phyloP scores from a whole-genome alignment of 768 basidiomycete genomes.

The Ramaria rubella region DNA sequence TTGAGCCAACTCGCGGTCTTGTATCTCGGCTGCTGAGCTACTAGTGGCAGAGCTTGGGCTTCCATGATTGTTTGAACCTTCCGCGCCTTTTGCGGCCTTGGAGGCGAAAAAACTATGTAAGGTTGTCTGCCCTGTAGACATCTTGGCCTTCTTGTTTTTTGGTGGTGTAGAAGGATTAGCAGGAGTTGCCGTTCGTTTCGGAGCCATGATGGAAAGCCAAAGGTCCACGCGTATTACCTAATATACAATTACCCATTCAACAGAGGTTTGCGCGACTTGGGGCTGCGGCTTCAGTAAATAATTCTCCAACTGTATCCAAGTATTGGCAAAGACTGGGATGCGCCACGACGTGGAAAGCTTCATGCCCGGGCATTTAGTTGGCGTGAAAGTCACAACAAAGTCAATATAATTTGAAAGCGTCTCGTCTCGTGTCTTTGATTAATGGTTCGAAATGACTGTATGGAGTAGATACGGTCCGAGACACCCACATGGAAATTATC shows the following conservation, averaged over 20 bases:
- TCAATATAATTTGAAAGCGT: too few relatives aligned
- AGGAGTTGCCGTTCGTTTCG: background rate
- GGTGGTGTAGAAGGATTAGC: constrained; percentile 1
- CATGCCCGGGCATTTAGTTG: background rate
- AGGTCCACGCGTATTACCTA: background rate
- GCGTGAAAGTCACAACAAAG: background rate
- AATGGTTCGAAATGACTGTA: too few relatives aligned
- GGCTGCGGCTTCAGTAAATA: background rate
- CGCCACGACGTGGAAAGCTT: background rate
- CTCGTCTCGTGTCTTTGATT: too few relatives aligned
- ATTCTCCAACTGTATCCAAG: background rate
- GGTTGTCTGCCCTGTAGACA: constrained; percentile 1
- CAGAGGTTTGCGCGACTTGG: background rate
- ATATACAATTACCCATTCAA: background rate
- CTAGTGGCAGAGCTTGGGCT: constrained; percentile 7
- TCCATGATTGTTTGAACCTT: constrained; percentile 23
- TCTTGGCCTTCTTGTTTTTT: constrained; percentile 1
- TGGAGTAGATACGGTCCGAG: too few relatives aligned
- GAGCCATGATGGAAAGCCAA: constrained; percentile 3
- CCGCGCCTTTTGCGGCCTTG: constrained; percentile 20
- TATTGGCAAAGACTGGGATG: background rate
- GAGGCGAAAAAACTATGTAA: constrained; percentile 9
- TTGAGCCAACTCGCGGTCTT: constrained; percentile 8
- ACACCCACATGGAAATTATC: background rate
- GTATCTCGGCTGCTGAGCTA: constrained; percentile 4